phyloP scores from a whole-genome alignment of 345 rosid species.

The Eucalyptus melliodora region DNA sequence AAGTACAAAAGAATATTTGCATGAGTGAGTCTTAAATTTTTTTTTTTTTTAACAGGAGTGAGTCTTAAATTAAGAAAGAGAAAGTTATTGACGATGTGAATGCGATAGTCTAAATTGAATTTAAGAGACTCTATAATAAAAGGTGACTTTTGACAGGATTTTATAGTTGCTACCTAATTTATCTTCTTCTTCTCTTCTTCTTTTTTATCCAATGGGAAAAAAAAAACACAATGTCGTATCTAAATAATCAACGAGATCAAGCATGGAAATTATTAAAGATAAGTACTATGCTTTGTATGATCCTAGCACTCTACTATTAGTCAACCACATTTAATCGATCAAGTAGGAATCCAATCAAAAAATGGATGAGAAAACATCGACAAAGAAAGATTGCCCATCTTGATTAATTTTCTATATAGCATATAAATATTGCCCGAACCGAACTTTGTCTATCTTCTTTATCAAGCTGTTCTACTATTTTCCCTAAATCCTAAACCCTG shows the following conservation, averaged over 20 bases:
- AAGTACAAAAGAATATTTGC: neutral
- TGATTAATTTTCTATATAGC: neutral
- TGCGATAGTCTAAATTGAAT: neutral
- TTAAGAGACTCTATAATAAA: neutral
- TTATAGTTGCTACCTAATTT: neutral
- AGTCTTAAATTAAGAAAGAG: neutral
- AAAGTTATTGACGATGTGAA: neutral
- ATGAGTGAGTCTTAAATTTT: neutral
- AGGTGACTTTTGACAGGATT: neutral
- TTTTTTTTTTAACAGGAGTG: no score
- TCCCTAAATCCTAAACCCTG: neutral
- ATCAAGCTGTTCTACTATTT: neutral
- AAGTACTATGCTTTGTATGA: neutral
- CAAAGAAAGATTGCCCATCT: neutral
- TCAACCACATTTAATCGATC: neutral
- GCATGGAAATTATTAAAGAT: neutral
- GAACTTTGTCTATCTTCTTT: neutral
- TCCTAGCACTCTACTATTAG: neutral
- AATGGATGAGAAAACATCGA: neutral
- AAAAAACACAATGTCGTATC: neutral
- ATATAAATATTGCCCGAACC: neutral
- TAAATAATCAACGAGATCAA: neutral
- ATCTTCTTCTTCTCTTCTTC: neutral
- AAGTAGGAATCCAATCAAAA: neutral
- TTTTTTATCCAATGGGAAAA: neutral